phyloP scores from a whole-genome alignment of 371 early-diverging fungal species.

The Rhizomucor miehei region DNA sequence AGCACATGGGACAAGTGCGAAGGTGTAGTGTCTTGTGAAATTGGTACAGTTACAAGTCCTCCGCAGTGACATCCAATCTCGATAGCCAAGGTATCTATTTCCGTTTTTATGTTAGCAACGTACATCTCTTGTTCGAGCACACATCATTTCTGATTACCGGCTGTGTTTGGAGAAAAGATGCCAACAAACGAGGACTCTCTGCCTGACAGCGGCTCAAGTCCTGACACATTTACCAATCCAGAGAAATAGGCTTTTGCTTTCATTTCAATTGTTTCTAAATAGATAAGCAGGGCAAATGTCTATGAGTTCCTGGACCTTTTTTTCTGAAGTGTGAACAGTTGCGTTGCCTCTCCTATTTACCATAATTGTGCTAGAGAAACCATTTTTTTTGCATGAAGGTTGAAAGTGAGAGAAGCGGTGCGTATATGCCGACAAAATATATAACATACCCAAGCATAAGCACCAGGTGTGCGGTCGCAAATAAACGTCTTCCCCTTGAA shows the following conservation, averaged over 20 bases:
- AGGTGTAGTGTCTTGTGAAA: conserved; percentile 29
- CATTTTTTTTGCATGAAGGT: too few species aligned
- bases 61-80: conserved; percentile 37
- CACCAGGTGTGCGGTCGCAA: conserved; percentile 4
- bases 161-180: conserved; percentile 43
- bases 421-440: too few species aligned
- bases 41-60: conserved; percentile 43
- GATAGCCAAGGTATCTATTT: conserved; percentile 30
- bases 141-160: conserved; percentile 28
- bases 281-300: too few species aligned
- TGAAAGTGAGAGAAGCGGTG: too few species aligned
- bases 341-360: too few species aligned
- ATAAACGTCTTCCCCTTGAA: conserved; percentile 27
- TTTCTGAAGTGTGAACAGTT: too few species aligned
- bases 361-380: too few species aligned
- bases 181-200: conserved; percentile 48
- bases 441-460: too few species aligned
- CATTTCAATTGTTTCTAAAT: conserved; percentile 21
- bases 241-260: conserved; percentile 19
- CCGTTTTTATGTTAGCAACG: too few species aligned
- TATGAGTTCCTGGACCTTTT: too few species aligned
- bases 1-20: conserved; percentile 29
- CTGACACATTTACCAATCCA: conserved; percentile 25
- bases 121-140: too few species aligned
- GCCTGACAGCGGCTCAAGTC: conserved; percentile 41